These are phyloP conservation scores for Umbelopsis vinacea DNA, from an alignment of 192 early-diverging fungal genomes.

Conservation along the genomic window DNA sequence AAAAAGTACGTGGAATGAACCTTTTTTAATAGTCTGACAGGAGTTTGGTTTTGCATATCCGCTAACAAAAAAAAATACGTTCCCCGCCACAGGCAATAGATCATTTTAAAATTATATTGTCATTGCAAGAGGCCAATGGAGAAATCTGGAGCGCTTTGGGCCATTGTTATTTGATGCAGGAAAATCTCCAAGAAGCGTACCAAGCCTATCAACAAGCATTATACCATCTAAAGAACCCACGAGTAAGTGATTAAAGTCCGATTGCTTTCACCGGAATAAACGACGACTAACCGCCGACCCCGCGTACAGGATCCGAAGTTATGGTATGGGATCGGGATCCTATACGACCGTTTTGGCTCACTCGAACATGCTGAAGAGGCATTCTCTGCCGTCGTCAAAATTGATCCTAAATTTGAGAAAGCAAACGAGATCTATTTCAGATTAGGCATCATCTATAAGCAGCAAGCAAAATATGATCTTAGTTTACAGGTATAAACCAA, in stretches of 20 bases:
- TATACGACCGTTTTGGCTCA: conserved; percentile 97
- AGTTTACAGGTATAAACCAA: conserved; percentile 62
- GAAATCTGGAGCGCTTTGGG: conserved; percentile 94
- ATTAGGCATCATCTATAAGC: conserved; percentile 98
- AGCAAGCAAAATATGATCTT: conserved; percentile 79
- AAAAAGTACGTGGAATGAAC: conserved; percentile 51
- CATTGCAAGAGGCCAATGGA: conserved; percentile 82
- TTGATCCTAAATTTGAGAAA: conserved; percentile 98
- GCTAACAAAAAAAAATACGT: too few species aligned
- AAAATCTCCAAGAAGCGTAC: conserved; percentile 94
- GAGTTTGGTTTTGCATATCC: too few species aligned
- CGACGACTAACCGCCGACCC: background rate
- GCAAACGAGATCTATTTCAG: conserved; percentile 98
- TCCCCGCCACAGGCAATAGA: conserved; percentile 70
- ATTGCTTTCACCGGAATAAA: background rate
- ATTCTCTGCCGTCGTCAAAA: conserved; percentile 89
- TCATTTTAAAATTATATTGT: conserved; percentile 89
- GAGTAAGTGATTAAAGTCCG: conserved; percentile 50
- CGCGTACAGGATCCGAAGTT: conserved; percentile 87
- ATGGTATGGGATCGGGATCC: conserved; percentile 99
- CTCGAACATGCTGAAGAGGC: conserved; percentile 98
- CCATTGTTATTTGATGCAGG: conserved; percentile 97
- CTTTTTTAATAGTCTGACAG: too few species aligned
- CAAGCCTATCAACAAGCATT: conserved; percentile 96
- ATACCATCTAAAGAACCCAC: conserved; percentile 89